Evolutionary conservation across 192 early-diverging fungal species (phyloP).

Genomic region (Coemansia aciculifera): DNA sequence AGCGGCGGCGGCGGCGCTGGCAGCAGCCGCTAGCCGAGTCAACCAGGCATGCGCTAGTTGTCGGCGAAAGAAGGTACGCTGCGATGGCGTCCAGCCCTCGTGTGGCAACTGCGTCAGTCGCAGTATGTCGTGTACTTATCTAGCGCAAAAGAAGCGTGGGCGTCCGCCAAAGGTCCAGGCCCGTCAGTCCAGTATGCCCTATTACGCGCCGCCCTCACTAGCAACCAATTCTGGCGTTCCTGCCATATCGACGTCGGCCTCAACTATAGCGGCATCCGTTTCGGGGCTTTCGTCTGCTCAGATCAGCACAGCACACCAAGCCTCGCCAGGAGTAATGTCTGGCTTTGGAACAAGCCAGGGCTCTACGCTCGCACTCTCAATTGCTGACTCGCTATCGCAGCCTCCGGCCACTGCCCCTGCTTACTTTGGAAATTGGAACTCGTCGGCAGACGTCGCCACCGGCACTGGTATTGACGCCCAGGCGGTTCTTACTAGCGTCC

Average conservation of each 20-base stretch:
- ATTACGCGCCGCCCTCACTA: slow-evolving; percentile 11
- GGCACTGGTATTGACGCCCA: background rate
- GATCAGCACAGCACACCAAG: background rate
- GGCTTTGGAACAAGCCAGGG: slow-evolving; percentile 3
- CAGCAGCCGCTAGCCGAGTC: slow-evolving; percentile 21
- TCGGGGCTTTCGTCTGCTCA: background rate
- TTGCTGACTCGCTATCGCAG: background rate
- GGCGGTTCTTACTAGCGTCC: background rate
- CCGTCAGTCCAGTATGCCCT: slow-evolving; percentile 15
- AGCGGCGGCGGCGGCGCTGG: slow-evolving; percentile 3
- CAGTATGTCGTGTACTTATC: slow-evolving; percentile 43
- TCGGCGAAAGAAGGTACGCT: slow-evolving; percentile 57
- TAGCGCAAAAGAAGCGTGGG: slow-evolving; percentile 50
- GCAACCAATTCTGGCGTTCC: slow-evolving; percentile 5
- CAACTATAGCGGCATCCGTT: background rate
- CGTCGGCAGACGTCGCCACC: background rate
- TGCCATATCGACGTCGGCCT: background rate
- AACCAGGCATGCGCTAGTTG: slow-evolving; percentile 57
- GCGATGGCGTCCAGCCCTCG: slow-evolving; percentile 54
- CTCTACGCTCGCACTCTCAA: background rate
- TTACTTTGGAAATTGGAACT: slow-evolving; percentile 10
- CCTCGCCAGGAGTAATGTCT: background rate
- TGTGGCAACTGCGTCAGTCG: slow-evolving; percentile 55
- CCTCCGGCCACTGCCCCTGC: slow-evolving; percentile 1
- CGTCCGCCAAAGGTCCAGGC: slow-evolving; percentile 47